These are phyloP conservation scores for Leishmania mexicana DNA, from an alignment of 208 protist species.

Conservation along the genomic window DNA sequence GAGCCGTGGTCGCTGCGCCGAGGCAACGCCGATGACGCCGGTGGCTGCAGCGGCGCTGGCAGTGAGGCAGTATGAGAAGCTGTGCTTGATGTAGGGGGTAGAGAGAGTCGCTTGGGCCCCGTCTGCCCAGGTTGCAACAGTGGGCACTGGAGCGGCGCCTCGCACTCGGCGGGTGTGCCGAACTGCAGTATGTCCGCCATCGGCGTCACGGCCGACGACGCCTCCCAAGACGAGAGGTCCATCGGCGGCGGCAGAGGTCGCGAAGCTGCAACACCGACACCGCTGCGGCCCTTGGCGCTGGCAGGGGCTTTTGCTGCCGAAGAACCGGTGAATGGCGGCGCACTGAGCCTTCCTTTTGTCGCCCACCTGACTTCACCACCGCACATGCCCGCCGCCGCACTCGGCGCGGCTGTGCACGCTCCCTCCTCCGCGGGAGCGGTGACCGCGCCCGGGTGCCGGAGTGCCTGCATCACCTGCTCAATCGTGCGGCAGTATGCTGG, in stretches of 20 bases:
- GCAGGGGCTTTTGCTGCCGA: background rate
- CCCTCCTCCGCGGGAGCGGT: background rate
- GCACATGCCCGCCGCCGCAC: background rate
- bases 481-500: conserved; percentile 63
- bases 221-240: conserved; percentile 5
- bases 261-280: background rate
- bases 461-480: conserved; percentile 59
- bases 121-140: background rate
- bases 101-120: background rate
- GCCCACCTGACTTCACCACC: background rate
- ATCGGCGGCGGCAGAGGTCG: background rate
- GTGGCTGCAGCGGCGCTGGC: conserved; percentile 2
- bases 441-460: conserved; percentile 32
- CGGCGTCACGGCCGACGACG: background rate
- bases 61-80: background rate
- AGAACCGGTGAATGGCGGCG: background rate
- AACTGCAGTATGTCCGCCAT: background rate
- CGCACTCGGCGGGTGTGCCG: background rate
- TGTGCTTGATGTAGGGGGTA: background rate
- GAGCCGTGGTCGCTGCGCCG: background rate
- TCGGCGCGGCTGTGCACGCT: background rate
- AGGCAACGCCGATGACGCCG: background rate
- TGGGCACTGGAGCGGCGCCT: background rate
- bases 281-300: background rate
- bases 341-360: background rate